phyloP scores from a whole-genome alignment of 306 rosid genomes.

The Potentilla sterilis region DNA sequence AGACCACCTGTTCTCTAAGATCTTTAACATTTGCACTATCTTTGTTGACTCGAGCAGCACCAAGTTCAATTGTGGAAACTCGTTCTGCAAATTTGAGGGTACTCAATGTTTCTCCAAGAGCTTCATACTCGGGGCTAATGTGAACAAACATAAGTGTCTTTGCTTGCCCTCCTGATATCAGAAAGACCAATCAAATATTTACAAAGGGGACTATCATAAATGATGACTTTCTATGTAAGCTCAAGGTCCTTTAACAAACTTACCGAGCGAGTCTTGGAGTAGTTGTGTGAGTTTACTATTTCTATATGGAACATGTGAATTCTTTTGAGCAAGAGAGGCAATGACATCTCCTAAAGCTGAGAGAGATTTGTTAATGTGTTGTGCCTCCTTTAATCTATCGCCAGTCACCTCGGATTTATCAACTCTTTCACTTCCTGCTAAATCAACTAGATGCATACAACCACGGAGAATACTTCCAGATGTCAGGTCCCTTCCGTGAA shows the following conservation, averaged over 20 bases:
- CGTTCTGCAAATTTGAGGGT: slow-evolving; percentile 95
- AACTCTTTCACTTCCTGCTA: slow-evolving; percentile 98
- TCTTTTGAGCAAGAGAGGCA: slow-evolving; percentile 80
- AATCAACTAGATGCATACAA: slow-evolving; percentile 89
- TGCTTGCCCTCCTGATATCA: slow-evolving; percentile 73
- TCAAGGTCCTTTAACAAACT: background rate
- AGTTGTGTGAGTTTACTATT: slow-evolving; percentile 96
- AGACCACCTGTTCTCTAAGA: slow-evolving; percentile 79
- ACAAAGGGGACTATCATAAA: background rate
- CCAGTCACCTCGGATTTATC: slow-evolving; percentile 95
- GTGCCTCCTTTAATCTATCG: slow-evolving; percentile 96
- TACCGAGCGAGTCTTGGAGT: slow-evolving; percentile 97
- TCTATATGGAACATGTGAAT: slow-evolving; percentile 89
- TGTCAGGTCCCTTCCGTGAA: slow-evolving; percentile 79
- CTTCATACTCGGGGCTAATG: slow-evolving; percentile 80
- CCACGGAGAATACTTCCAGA: slow-evolving; percentile 70
- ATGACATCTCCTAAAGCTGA: slow-evolving; percentile 97
- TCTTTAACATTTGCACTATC: slow-evolving; percentile 69
- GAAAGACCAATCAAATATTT: slow-evolving; percentile 12
- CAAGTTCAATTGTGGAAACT: slow-evolving; percentile 82
- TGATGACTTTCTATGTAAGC: background rate
- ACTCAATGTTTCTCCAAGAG: slow-evolving; percentile 84
- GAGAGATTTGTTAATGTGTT: slow-evolving; percentile 93
- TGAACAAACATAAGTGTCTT: slow-evolving; percentile 97
- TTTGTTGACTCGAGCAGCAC: slow-evolving; percentile 77